These are phyloP conservation scores for Neonectria neomacrospora DNA, from an alignment of 2,329 filamentous ascomycete genomes.

Conservation along the genomic window DNA sequence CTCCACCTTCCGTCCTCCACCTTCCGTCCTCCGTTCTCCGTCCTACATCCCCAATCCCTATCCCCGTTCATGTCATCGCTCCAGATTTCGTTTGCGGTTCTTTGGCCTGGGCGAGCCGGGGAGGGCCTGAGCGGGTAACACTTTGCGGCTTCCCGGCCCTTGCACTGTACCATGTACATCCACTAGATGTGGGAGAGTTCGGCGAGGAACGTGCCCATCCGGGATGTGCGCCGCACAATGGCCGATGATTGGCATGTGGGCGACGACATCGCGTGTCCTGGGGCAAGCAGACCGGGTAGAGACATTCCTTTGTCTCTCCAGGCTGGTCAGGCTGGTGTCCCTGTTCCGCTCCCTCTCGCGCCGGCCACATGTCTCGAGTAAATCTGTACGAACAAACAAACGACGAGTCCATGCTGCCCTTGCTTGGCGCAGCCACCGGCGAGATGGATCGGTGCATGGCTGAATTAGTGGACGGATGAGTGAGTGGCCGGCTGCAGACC, in stretches of 20 bases:
- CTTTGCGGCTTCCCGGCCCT: background rate
- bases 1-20: no score
- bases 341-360: slow-evolving; percentile 4
- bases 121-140: slow-evolving; percentile 6
- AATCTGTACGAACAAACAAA: slow-evolving; percentile 21
- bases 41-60: slow-evolving; percentile 12
- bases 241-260: slow-evolving; percentile 40
- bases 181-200: slow-evolving; percentile 16
- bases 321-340: slow-evolving; percentile 10
- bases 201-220: slow-evolving; percentile 38
- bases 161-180: background rate
- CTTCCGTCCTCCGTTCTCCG: background rate
- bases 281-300: slow-evolving; percentile 21
- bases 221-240: slow-evolving; percentile 25
- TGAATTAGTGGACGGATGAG: slow-evolving; percentile 4
- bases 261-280: slow-evolving; percentile 33
- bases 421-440: slow-evolving; percentile 9
- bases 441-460: slow-evolving; percentile 13
- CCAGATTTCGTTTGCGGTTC: slow-evolving; percentile 8
- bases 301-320: slow-evolving; percentile 13
- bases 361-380: slow-evolving; percentile 28
- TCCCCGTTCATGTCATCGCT: background rate
- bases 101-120: background rate
- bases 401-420: slow-evolving; percentile 4
- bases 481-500: background rate